A percentile compares a stretch with the other conserved stretches of the same genome.
Evolutionary conservation across 495 filamentous ascomycete genomes (phyloP).

Genomic region (Talaromyces adpressus): DNA sequence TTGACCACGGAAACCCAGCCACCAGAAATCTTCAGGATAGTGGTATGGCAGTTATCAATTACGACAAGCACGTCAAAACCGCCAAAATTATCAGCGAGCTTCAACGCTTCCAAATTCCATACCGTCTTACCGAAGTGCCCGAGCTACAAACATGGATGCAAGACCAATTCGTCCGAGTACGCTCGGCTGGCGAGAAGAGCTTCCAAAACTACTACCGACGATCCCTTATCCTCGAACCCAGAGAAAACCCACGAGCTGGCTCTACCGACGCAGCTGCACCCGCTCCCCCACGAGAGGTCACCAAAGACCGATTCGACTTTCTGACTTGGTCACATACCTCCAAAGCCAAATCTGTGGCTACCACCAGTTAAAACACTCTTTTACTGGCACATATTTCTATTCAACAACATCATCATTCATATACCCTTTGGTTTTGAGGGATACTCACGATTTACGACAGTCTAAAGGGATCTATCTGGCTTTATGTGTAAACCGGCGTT

Average conservation of each 20-base stretch:
- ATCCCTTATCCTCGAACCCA: slow-evolving; percentile 79
- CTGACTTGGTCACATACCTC: slow-evolving; percentile 47
- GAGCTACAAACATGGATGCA: slow-evolving; percentile 95
- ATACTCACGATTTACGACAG: slow-evolving; percentile 4
- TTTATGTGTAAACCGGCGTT: background rate
- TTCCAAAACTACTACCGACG: slow-evolving; percentile 78
- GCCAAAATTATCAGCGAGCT: slow-evolving; percentile 93
- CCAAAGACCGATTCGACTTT: slow-evolving; percentile 51
- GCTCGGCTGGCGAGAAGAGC: slow-evolving; percentile 69
- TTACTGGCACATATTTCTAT: background rate
- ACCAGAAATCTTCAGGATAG: slow-evolving; percentile 43
- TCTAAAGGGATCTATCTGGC: background rate
- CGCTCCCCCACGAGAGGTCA: slow-evolving; percentile 45
- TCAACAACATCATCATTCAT: background rate
- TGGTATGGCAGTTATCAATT: slow-evolving; percentile 83
- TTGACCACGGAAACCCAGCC: slow-evolving; percentile 88
- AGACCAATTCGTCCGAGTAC: slow-evolving; percentile 72
- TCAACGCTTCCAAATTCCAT: slow-evolving; percentile 95
- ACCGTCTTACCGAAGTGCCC: slow-evolving; percentile 73
- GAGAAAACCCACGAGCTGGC: slow-evolving; percentile 40
- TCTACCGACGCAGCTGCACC: slow-evolving; percentile 30
- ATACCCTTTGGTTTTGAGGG: background rate
- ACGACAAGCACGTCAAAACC: slow-evolving; percentile 93
- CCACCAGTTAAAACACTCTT: slow-evolving; percentile 28
- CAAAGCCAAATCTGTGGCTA: slow-evolving; percentile 39